Evolutionary conservation across 441 rosid genomes (phyloP), one percentile per base, ranked within the genome.

Genomic region (Dalechampia spathulata): DNA sequence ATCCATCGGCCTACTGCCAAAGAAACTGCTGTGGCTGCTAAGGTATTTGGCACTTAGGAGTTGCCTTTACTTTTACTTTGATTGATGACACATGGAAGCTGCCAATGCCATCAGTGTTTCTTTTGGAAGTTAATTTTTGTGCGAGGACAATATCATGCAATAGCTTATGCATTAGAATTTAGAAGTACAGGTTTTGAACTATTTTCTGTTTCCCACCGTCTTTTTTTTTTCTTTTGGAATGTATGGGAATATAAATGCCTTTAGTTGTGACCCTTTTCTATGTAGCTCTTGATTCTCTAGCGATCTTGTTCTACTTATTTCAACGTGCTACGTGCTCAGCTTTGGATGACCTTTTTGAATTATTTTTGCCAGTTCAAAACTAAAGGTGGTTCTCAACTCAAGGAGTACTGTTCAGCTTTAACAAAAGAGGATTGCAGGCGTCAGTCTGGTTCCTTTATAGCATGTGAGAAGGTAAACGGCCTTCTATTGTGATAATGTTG

Each of bases 361-460:
- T 64, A 22, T 67, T 44, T 60, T 55, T 70, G 52, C 44, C 81
- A 92, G 97, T 92, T 92, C 72, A 92, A 86, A 78, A 84, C 94
- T 58, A 89, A 89, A 89, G 99, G 97, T 49, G 99, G 97, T 52
- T 83, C 97, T 20, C 99, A 86, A 74, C 80, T 92, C 56, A 92
- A 83, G 84, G 91, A 86, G 71, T 89, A 86, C 64, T 89, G 97
- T 70, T 80, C 89, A 16, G 82, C 94, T 34, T 75, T 92, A 40
- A 92, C 99, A 17, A 89, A 92, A 74, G 97, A 89, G 76, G 99
- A 92, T 70, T 92, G 97, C 71, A 77, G 96, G 63, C 86, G 80
- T 45, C 95, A 89, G 69, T 76, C 77, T 50, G 88, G 88, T 57
- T 82, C 90, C 41, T 87, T 77, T 68, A 64, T 86, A 32, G 92